Base-by-base conservation (phyloP, 2,329 filamentous ascomycete species). In the Colletotrichum lentis region DNA sequence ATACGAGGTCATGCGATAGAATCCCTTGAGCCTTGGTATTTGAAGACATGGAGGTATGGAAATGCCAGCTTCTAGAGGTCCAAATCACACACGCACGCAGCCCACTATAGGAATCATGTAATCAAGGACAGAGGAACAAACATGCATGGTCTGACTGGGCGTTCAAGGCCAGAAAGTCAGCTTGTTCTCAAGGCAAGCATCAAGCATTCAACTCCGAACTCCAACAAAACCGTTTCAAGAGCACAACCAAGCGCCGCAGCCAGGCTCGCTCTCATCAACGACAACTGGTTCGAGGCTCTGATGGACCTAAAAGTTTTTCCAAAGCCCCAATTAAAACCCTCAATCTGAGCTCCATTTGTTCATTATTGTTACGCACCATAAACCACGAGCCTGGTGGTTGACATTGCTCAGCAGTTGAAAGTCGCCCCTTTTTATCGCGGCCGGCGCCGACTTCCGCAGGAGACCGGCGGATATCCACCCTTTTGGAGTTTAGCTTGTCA, bases 361-460 rank as follows among this genome's bases (percentile, higher is more conserved):
- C 14, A n/a, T 64, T 64, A 3, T 18, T 35, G 43, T 67, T 64
- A 64, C 64, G 46, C 47, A 54, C 7, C 7, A 16, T 11, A 55
- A 44, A 58, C 41, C 20, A 43, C 18, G 16, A 50, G 12, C 22
- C 43, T 12, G 10, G 41, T 35, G 39, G 8, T 24, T 27, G 41
- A 8, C 12, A n/a, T 24, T 16, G 27, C 61, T 52, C n/a, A 11
- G 5, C 4, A 18, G 20, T 44, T 24, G 14, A 16, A n/a, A n/a
- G 8, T 41, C 12, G 27, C 27, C 27, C 27, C 27, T 31, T 35
- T 35, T 37, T 8, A 27, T 10, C 16, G 16, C 55, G 50, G 65
- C 62, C 37, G 55, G 62, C 55, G 65, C 65, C 61, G 61, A 60
- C 43, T 55, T 41, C 62, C 65, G 62, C 31, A n/a, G 65, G 65